Evolutionary conservation across 2,329 filamentous ascomycete species (phyloP), one percentile per base, ranked within the genome.

Genomic region (Orbilia ellipsospora): DNA sequence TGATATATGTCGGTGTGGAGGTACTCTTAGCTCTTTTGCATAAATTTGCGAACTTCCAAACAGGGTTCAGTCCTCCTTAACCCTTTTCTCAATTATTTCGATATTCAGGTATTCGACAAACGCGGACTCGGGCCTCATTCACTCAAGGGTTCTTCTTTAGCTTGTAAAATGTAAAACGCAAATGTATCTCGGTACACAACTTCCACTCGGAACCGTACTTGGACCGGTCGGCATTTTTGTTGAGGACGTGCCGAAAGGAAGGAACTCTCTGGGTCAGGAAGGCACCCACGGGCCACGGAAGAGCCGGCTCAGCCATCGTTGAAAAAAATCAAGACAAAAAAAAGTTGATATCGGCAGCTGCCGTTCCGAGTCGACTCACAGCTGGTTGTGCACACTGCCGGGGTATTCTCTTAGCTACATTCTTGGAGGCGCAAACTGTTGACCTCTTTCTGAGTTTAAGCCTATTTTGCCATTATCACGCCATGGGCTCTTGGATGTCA

Each of bases 391-490:
- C 55, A 23, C 23, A 23, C n/a, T n/a, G 23, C 23, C 23, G 8
- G 55, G 18, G 23, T 44, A 26, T 31, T 54, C 44, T 26, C 42
- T 57, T 51, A n/a, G 16, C 44, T 36, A 36, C 31, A 36, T 36
- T 36, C 31, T 10, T 36, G 31, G 31, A 36, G 31, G 31, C 31
- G 31, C 5, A 36, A 36, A 36, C 31, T 36, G 10, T 36, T 4
- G 2, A 10, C 5, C 28, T 36, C 31, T 36, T 36, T 36, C 28
- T 54, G 54, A 15, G 40, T 45, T 42, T 61, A n/a, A 13, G 44
- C 44, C 10, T 7, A 36, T 13, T 68, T 69, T 62, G 56, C 72
- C 64, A 75, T 69, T 68, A 69, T 75, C 72, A 75, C 72, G 72
- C 72, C 72, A 75, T 75, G 70, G 15, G 16, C 13, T 55, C 3